A percentile compares a stretch with the other conserved stretches of the same genome.
Evolutionary conservation across 805 yeast species (phyloP).

Genomic region (Diddensiella transvaalensis): DNA sequence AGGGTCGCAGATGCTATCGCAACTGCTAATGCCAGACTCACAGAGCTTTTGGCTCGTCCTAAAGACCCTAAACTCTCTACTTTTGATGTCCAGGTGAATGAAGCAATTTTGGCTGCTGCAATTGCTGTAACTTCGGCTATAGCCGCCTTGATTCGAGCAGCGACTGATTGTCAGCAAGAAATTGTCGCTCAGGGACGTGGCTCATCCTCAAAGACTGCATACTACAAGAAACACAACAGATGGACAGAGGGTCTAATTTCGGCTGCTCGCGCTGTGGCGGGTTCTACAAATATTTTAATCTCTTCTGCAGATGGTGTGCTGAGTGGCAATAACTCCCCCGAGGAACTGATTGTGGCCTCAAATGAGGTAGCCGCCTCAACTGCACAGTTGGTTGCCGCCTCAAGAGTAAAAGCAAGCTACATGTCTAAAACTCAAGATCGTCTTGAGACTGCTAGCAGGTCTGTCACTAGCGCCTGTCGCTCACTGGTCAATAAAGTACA

Average conservation of each 20-base stretch:
- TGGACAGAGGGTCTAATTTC: constrained; percentile 94
- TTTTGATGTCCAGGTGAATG: constrained; percentile 65
- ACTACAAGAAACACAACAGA: constrained; percentile 79
- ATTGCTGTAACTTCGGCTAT: constrained; percentile 77
- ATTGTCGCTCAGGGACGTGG: constrained; percentile 72
- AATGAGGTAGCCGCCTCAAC: constrained; percentile 91
- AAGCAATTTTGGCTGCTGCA: constrained; percentile 73
- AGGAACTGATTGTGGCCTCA: constrained; percentile 83
- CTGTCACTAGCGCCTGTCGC: constrained; percentile 74
- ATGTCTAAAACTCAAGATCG: constrained; percentile 73
- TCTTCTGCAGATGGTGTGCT: constrained; percentile 85
- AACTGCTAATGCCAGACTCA: constrained; percentile 59
- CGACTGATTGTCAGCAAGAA: constrained; percentile 77
- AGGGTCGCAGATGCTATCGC: constrained; percentile 68
- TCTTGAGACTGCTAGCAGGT: constrained; percentile 63
- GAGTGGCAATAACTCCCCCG: constrained; percentile 59
- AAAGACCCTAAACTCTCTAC: constrained; percentile 51
- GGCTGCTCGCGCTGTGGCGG: constrained; percentile 84
- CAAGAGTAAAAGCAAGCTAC: constrained; percentile 77
- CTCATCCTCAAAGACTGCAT: constrained; percentile 60
- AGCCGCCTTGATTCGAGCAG: constrained; percentile 64
- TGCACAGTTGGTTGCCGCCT: constrained; percentile 87
- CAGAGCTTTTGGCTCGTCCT: constrained; percentile 45
- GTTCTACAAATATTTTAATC: constrained; percentile 75
- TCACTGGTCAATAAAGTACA: constrained; percentile 68